A percentile compares a stretch with the other conserved stretches of the same genome.
Evolutionary conservation across 495 filamentous ascomycete species (phyloP).

Genomic region (Parmelia sp.): DNA sequence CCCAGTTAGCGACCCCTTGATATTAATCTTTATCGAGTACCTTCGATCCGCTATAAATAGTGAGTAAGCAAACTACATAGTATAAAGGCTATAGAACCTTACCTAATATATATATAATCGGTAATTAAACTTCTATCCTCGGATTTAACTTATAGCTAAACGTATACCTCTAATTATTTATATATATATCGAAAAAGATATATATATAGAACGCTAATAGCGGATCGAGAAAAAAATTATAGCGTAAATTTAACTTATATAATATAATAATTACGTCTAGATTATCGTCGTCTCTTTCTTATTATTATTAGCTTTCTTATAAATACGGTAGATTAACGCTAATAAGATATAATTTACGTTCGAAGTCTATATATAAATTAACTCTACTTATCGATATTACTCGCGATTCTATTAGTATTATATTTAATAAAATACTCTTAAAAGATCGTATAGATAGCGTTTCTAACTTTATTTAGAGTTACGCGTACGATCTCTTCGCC

Average conservation of each 20-base stretch:
- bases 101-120: background rate
- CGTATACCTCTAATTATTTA: background rate
- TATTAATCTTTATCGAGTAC: background rate
- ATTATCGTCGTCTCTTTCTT: constrained; percentile 9
- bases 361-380: no score
- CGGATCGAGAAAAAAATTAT: background rate
- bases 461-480: background rate
- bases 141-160: background rate
- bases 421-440: constrained; percentile 2
- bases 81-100: background rate
- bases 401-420: background rate
- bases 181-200: background rate
- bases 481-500: background rate
- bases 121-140: background rate
- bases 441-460: background rate
- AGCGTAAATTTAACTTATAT: constrained; percentile 2
- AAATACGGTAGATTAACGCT: background rate
- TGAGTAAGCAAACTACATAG: background rate
- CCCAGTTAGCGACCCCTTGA: background rate
- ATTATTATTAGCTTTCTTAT: background rate
- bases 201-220: background rate
- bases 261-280: background rate
- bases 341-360: background rate
- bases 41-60: constrained; percentile 6
- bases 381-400: constrained; percentile 4